A percentile compares a stretch with the other conserved stretches of the same genome.
Conservation (phyloP, 371 early-diverging fungal species). For the Lichtheimia ornata region DNA sequence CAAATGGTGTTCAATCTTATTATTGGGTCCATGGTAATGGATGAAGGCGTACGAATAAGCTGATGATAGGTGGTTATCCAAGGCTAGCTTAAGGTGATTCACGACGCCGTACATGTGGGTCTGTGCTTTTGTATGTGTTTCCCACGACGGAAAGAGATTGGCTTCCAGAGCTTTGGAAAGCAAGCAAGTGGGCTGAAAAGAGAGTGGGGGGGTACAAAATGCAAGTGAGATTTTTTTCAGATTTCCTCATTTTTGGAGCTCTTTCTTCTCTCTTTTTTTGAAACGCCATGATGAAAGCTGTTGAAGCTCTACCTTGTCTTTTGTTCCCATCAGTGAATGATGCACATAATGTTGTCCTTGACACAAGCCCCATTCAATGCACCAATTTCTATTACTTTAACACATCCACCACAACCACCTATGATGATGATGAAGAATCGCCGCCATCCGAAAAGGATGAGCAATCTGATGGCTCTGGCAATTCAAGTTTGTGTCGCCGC, state of each 20-base stretch:
- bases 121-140: no score
- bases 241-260: slow-evolving; percentile 2
- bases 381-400: slow-evolving; percentile 25
- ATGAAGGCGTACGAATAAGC: no score
- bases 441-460: background rate
- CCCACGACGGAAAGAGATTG: no score
- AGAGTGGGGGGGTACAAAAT: no score
- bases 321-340: background rate
- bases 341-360: slow-evolving; percentile 1
- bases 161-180: no score
- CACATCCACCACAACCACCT: no score
- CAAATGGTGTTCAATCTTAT: no score
- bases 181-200: no score
- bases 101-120: no score
- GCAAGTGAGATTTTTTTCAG: slow-evolving; percentile 1
- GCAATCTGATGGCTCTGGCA: background rate
- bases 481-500: background rate
- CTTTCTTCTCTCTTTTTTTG: background rate
- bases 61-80: no score
- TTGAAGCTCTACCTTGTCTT: background rate
- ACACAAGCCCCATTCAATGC: slow-evolving; percentile 28
- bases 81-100: no score
- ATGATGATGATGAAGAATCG: background rate
- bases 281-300: slow-evolving; percentile 6
- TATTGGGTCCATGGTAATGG: no score